Conservation (phyloP, 345 rosid genomes). For the Salix koriyanagi region DNA sequence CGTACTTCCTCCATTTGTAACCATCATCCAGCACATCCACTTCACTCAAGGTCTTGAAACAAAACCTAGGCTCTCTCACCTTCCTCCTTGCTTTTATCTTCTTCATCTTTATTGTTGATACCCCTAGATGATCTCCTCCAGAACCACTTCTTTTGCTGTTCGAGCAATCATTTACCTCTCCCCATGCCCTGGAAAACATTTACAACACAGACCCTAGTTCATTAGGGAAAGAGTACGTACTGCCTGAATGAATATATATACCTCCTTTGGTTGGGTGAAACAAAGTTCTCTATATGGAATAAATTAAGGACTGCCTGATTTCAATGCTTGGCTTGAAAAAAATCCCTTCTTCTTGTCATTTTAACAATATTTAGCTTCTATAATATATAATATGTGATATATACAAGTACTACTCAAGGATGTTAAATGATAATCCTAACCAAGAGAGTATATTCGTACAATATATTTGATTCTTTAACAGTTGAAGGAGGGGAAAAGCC, state of each 20-base stretch:
- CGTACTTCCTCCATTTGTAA: constrained; percentile 96
- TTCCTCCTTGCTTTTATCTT: constrained; percentile 76
- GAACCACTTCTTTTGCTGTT: constrained; percentile 36
- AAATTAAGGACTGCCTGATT: background rate
- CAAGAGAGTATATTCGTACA: background rate
- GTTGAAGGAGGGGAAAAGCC: background rate
- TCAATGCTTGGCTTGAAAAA: background rate
- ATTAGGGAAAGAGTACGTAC: background rate
- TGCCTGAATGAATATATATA: background rate
- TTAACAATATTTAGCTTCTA: background rate
- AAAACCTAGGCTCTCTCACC: constrained; percentile 95
- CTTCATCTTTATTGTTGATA: constrained; percentile 70
- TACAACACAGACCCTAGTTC: background rate
- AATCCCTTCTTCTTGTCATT: background rate
- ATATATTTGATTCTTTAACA: background rate
- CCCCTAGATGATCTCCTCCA: constrained; percentile 39
- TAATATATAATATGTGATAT: background rate
- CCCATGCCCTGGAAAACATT: constrained; percentile 52
- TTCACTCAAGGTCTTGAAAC: constrained; percentile 97
- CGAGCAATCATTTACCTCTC: constrained; percentile 33
- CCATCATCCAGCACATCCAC: constrained; percentile 97
- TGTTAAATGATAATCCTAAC: background rate
- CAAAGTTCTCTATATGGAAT: background rate
- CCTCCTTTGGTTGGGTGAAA: background rate
- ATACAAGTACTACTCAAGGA: background rate